phyloP scores from a whole-genome alignment of 1,139 yeast species.

The Sugiyamaella castrensis region DNA sequence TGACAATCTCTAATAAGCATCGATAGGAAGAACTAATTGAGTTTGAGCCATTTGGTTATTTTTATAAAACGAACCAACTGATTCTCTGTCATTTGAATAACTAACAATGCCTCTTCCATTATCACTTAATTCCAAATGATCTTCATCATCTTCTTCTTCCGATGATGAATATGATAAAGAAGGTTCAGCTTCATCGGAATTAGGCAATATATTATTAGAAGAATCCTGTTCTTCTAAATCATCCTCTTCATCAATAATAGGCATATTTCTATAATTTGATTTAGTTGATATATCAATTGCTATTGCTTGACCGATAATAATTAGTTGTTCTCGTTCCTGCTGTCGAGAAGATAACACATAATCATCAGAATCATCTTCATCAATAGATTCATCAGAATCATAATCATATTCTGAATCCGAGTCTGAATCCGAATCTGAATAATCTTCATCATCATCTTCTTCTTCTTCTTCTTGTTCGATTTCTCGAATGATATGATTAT shows the following conservation, averaged over 20 bases:
- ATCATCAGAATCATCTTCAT: conserved; percentile 14
- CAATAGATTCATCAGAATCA: conserved; percentile 17
- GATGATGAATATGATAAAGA: conserved; percentile 21
- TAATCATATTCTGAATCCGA: conserved; percentile 6
- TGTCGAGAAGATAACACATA: conserved; percentile 16
- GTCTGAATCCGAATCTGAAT: conserved; percentile 10
- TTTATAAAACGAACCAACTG: too few relatives aligned
- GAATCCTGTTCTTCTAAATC: conserved; percentile 13
- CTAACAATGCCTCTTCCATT: too few relatives aligned
- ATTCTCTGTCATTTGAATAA: too few relatives aligned
- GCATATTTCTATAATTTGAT: conserved; percentile 21
- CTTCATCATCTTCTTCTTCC: conserved; percentile 22
- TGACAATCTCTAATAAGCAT: too few relatives aligned
- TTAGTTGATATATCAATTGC: conserved; percentile 4
- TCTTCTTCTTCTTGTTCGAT: conserved; percentile 17
- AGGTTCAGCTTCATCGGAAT: conserved; percentile 11
- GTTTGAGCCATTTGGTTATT: too few relatives aligned
- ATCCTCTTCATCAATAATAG: conserved; percentile 28
- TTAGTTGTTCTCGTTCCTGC: conserved; percentile 14
- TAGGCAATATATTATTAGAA: background rate
- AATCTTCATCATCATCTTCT: conserved; percentile 17
- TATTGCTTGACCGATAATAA: conserved; percentile 6
- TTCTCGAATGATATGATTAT: conserved; percentile 1
- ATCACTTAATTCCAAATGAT: background rate
- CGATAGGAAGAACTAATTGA: too few relatives aligned